Percentiles rank a stretch among this genome's conserved stretches.
phyloP scores from a whole-genome alignment of 495 filamentous ascomycete species.

The Aspergillus conjunctus region DNA sequence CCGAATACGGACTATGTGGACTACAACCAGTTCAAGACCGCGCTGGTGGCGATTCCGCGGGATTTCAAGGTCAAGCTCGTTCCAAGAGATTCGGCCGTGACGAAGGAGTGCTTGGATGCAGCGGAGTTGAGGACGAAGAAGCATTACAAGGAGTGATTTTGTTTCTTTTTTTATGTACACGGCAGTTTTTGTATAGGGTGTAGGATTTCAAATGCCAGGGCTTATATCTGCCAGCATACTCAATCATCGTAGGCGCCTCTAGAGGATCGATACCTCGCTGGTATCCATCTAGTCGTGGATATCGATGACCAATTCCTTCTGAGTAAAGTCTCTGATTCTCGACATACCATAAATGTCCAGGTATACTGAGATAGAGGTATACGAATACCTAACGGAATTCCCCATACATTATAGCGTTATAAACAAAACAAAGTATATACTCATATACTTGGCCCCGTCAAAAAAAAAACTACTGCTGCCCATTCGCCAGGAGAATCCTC shows the following conservation, averaged over 20 bases:
- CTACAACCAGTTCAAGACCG: conserved; percentile 58
- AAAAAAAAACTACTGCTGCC: conserved; percentile 30
- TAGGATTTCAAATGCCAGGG: not conserved
- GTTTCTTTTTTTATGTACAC: conserved; percentile 3
- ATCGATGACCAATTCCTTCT: too few species aligned
- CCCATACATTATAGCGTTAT: too few species aligned
- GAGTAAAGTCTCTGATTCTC: too few species aligned
- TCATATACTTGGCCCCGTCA: too few species aligned
- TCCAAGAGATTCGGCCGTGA: conserved; percentile 40
- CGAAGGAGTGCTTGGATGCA: conserved; percentile 36
- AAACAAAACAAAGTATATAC: too few species aligned
- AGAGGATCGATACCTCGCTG: too few species aligned
- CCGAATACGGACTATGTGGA: conserved; percentile 61
- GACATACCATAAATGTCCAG: too few species aligned
- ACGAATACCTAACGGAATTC: too few species aligned
- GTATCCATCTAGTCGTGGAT: too few species aligned
- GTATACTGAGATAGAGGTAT: too few species aligned
- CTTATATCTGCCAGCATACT: too few species aligned
- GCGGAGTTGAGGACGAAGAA: conserved; percentile 43
- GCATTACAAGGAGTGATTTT: conserved; percentile 44
- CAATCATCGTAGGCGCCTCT: too few species aligned
- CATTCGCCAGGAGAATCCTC: conserved; percentile 36
- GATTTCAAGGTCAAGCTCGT: conserved; percentile 56
- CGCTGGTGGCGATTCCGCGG: conserved; percentile 56
- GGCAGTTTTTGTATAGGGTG: not conserved